Conservation (phyloP, 306 rosid species). For the Corylus heterophylla region DNA sequence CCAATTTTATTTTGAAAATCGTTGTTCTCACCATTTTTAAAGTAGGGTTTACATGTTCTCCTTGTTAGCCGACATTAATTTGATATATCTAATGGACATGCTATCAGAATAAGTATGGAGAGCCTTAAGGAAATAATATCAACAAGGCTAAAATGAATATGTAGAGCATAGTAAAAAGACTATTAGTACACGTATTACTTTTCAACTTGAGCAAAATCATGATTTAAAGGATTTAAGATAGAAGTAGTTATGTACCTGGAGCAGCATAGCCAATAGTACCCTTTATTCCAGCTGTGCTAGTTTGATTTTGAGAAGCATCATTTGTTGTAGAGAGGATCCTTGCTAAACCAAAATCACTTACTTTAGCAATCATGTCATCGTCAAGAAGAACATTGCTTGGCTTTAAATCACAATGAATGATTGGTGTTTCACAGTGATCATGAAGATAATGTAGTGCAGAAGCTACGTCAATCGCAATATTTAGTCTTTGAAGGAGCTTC, state of each 20-base stretch:
- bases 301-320: not conserved
- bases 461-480: constrained; percentile 26
- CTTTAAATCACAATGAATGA: constrained; percentile 24
- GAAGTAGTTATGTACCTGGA: constrained; percentile 2
- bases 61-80: too few relatives aligned
- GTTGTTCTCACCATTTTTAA: too few relatives aligned
- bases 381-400: constrained; percentile 30
- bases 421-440: not conserved
- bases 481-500: constrained; percentile 23
- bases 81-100: too few relatives aligned
- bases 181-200: too few relatives aligned
- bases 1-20: too few relatives aligned
- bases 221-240: too few relatives aligned
- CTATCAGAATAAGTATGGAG: too few relatives aligned
- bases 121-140: too few relatives aligned
- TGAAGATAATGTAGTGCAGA: constrained; percentile 25
- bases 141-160: too few relatives aligned
- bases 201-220: too few relatives aligned
- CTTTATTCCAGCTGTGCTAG: constrained; percentile 23
- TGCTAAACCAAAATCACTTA: constrained; percentile 38
- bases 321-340: constrained; percentile 7
- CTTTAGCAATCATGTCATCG: constrained; percentile 12
- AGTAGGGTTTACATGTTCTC: too few relatives aligned
- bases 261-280: constrained; percentile 26
- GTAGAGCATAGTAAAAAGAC: not conserved